Evolutionary conservation across 2,329 filamentous ascomycete species (phyloP), one percentile per base, ranked within the genome.

Genomic region (Fusarium brachygibbosum): DNA sequence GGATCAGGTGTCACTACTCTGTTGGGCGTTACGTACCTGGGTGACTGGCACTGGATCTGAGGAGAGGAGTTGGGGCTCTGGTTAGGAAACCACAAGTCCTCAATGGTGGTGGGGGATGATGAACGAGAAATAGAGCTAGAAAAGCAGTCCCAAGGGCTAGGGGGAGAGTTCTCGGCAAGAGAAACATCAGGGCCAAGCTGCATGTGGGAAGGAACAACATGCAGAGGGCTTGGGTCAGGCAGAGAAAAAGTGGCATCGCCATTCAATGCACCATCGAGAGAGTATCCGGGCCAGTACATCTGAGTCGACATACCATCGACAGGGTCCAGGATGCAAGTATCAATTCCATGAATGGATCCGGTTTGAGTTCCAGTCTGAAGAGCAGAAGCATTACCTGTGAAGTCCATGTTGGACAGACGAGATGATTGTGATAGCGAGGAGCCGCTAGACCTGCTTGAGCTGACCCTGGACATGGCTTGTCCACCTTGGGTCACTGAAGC

Each of bases 181-280:
- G 79, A 82, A 44, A 82, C 76, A 68, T 87, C 85, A 76, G 84
- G 84, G 72, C 85, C 84, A 73, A 87, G 77, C 68, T 83, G 83
- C 79, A 87, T 85, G 69, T 88, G 85, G 53, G 83, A 79, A 52
- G 87, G 86, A 74, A 87, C 83, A 76, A 88, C 84, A 68, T 88
- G 86, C 73, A 87, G 78, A 51, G 80, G 78, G 73, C 74, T 75
- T 58, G 85, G 68, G 64, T 84, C 82, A 58, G 80, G 72, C 61
- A 82, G 66, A 75, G 77, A 74, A 80, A 87, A 75, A 74, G 78
- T 64, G 82, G 79, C 75, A 79, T 82, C 75, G 50, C 80, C 69
- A 59, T 78, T 74, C 69, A 86, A 76, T 63, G 79, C 81, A 70
- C 83, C 76, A 69, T 82, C 80, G 76, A 86, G 79, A 48, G 79